Evolutionary conservation across 306 rosid species (phyloP).

Genomic region (Echinosophora koreensis): DNA sequence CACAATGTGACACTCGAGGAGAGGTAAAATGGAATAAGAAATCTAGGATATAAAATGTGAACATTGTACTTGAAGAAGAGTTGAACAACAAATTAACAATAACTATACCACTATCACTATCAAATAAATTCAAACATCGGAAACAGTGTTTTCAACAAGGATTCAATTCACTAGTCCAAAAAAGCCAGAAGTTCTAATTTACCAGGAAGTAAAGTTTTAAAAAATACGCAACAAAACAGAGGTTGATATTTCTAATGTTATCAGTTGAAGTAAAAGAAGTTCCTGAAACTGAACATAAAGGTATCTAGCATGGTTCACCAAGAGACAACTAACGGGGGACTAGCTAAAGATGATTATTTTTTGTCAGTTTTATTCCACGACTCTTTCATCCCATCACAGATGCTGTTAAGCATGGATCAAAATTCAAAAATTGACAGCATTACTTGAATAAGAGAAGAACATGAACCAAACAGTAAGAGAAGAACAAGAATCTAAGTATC

Average conservation of each 20-base stretch:
- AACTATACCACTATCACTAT: not conserved
- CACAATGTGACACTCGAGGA: not conserved
- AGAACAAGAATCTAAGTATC: not conserved
- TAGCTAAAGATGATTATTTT: not conserved
- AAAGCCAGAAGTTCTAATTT: not conserved
- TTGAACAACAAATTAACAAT: not conserved
- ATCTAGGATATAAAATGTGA: not conserved
- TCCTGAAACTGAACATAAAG: not conserved
- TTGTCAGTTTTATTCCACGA: not conserved
- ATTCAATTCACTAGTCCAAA: not conserved
- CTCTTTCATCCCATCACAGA: slow-evolving; percentile 7
- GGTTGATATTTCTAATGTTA: not conserved
- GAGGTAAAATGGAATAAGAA: not conserved
- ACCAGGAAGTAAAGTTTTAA: not conserved
- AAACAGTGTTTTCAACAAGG: not conserved
- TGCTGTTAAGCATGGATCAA: slow-evolving; percentile 8
- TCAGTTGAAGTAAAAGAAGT: not conserved
- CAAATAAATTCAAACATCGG: not conserved
- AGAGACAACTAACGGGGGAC: not conserved
- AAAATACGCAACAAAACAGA: not conserved
- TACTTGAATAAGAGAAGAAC: slow-evolving; percentile 23
- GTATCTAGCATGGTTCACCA: slow-evolving; percentile 1
- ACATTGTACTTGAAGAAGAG: not conserved
- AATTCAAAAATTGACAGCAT: slow-evolving; percentile 47
- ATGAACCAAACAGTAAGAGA: slow-evolving; percentile 33